phyloP scores from a whole-genome alignment of 1,284 basidiomycete genomes.

The Tilletia setariae region DNA sequence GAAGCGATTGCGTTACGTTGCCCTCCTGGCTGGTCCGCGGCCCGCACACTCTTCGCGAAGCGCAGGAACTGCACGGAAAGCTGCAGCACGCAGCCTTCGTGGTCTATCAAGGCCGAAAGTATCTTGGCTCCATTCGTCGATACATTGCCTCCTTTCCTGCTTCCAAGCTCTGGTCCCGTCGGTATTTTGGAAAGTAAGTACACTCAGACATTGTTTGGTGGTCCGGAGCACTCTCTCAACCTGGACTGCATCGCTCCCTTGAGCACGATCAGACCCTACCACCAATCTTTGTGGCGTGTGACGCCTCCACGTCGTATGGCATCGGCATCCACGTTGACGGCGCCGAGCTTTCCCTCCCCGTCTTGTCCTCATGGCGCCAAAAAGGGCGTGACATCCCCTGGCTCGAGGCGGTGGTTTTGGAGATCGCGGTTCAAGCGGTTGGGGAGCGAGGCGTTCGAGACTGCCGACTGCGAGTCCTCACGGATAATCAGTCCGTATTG shows the following conservation, averaged over 20 bases:
- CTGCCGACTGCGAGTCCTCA: not conserved
- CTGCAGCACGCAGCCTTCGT: not conserved
- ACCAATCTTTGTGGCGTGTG: not conserved
- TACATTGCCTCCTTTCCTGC: not conserved
- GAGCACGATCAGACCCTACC: not conserved
- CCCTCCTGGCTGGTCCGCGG: not conserved
- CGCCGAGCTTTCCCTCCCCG: not conserved
- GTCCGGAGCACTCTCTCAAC: not conserved
- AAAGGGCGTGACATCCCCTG: not conserved
- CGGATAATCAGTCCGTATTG: not conserved
- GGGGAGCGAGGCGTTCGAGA: not conserved
- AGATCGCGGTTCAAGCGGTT: not conserved
- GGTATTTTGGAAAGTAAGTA: not conserved
- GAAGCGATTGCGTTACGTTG: not conserved
- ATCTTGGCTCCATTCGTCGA: not conserved
- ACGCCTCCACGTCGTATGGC: not conserved
- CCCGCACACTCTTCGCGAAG: not conserved
- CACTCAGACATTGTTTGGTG: not conserved
- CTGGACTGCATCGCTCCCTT: not conserved
- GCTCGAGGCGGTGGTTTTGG: not conserved
- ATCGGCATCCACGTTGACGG: not conserved
- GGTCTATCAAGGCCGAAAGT: not conserved
- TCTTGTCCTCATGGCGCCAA: not conserved
- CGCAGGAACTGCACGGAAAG: not conserved
- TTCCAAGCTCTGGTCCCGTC: not conserved